Evolutionary conservation across 2,329 filamentous ascomycete genomes (phyloP).

Genomic region (Exserohilum rostratum): DNA sequence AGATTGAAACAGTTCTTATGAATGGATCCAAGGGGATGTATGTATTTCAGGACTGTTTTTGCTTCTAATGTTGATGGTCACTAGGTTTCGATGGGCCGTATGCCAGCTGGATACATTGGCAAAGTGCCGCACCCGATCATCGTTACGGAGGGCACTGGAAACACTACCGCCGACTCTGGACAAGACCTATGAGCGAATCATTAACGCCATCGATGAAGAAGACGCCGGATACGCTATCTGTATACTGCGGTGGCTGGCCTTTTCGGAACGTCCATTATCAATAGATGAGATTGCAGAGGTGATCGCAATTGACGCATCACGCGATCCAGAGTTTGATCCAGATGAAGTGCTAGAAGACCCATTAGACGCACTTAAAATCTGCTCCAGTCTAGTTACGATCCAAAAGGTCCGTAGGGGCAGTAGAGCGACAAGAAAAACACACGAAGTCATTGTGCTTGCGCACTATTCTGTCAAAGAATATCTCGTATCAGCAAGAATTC

Average conservation of each 20-base stretch:
- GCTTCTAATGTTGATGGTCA: slow-evolving; percentile 10
- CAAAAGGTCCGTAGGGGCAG: too few relatives aligned
- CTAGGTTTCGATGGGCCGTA: slow-evolving; percentile 36
- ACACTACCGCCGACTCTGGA: slow-evolving; percentile 32
- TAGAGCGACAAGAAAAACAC: too few relatives aligned
- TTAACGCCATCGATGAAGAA: slow-evolving; percentile 24
- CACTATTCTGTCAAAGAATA: slow-evolving; percentile 49
- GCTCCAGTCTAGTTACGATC: slow-evolving; percentile 40
- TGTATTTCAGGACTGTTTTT: not conserved
- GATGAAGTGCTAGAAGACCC: slow-evolving; percentile 45
- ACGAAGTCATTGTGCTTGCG: slow-evolving; percentile 26
- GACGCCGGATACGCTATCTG: slow-evolving; percentile 26
- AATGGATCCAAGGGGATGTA: slow-evolving; percentile 35
- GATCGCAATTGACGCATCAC: slow-evolving; percentile 33
- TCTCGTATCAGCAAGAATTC: slow-evolving; percentile 36
- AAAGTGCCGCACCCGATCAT: slow-evolving; percentile 26
- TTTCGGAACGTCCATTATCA: slow-evolving; percentile 26
- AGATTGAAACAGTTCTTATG: slow-evolving; percentile 40
- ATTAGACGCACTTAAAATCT: slow-evolving; percentile 36
- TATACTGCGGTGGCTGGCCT: slow-evolving; percentile 34
- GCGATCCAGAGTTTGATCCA: slow-evolving; percentile 38
- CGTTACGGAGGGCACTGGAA: slow-evolving; percentile 24
- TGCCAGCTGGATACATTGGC: slow-evolving; percentile 34
- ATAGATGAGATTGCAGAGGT: slow-evolving; percentile 33
- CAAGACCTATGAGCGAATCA: slow-evolving; percentile 37